A percentile compares a stretch with the other conserved stretches of the same genome.
phyloP scores from a whole-genome alignment of 1,139 yeast genomes.

The Nakaseomyces sp. region DNA sequence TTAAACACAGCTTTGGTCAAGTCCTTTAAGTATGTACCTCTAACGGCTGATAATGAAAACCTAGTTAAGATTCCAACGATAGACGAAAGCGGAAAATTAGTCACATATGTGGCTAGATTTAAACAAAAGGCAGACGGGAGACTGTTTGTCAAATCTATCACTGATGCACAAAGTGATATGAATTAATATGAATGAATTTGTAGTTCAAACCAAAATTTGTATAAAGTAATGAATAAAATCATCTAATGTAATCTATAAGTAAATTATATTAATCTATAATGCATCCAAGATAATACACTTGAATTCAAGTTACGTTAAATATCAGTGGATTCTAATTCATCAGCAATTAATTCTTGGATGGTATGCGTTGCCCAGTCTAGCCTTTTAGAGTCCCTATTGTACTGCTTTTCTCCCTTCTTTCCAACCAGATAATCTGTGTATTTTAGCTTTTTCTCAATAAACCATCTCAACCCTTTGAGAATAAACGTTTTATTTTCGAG shows the following conservation, averaged over 20 bases:
- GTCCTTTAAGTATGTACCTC: slow-evolving; percentile 43
- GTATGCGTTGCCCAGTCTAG: slow-evolving; percentile 49
- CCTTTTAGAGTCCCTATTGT: slow-evolving; percentile 49
- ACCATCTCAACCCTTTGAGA: slow-evolving; percentile 66
- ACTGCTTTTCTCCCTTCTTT: slow-evolving; percentile 16
- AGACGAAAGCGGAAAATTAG: slow-evolving; percentile 38
- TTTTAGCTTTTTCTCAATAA: slow-evolving; percentile 47
- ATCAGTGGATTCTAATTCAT: slow-evolving; percentile 10
- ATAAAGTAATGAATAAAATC: slow-evolving; percentile 4
- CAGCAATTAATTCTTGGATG: slow-evolving; percentile 11
- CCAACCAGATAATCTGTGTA: slow-evolving; percentile 47
- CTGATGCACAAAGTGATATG: slow-evolving; percentile 35
- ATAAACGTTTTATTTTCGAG: slow-evolving; percentile 48
- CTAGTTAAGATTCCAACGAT: slow-evolving; percentile 51
- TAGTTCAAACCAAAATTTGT: neutral
- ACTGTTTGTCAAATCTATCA: slow-evolving; percentile 47
- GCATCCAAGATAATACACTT: neutral
- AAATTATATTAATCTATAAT: neutral
- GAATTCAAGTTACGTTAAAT: neutral
- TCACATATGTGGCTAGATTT: slow-evolving; percentile 62
- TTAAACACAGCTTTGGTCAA: slow-evolving; percentile 52
- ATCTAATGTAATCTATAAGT: slow-evolving; percentile 2
- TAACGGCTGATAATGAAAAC: slow-evolving; percentile 44
- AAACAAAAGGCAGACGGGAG: slow-evolving; percentile 66
- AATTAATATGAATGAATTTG: slow-evolving; percentile 7